Percentiles rank a stretch among this genome's conserved stretches.
Conservation (phyloP, 1,284 basidiomycete species). For the Cutaneotrichosporon sp. region DNA sequence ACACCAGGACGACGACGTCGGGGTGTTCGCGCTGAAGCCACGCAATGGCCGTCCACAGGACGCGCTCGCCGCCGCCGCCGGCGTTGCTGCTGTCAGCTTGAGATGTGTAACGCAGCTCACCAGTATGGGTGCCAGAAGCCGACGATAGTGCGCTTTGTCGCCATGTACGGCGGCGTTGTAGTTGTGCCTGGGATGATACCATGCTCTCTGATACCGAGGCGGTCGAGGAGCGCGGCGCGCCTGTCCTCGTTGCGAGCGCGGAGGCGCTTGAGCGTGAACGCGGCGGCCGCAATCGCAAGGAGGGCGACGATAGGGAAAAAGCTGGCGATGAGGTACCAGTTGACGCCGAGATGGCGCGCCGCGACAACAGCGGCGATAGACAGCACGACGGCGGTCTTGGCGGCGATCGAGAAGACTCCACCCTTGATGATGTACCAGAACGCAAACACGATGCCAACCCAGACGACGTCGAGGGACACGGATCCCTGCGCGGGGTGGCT, state of each 20-base stretch:
- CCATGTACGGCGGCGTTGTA: slow-evolving; percentile 25
- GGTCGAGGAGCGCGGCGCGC: slow-evolving; percentile 25
- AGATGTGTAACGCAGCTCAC: slow-evolving; percentile 51
- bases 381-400: slow-evolving; percentile 13
- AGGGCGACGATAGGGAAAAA: slow-evolving; percentile 35
- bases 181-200: slow-evolving; percentile 29
- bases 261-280: slow-evolving; percentile 16
- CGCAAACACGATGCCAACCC: slow-evolving; percentile 41
- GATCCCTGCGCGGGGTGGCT: slow-evolving; percentile 61
- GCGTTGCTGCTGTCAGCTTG: slow-evolving; percentile 64
- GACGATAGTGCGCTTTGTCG: slow-evolving; percentile 51
- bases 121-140: slow-evolving; percentile 97
- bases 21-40: slow-evolving; percentile 69
- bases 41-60: slow-evolving; percentile 86
- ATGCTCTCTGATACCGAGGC: slow-evolving; percentile 31
- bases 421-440: slow-evolving; percentile 38
- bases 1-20: slow-evolving; percentile 72
- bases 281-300: slow-evolving; percentile 17
- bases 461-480: slow-evolving; percentile 63
- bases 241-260: slow-evolving; percentile 27
- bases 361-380: slow-evolving; percentile 3
- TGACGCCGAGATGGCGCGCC: slow-evolving; percentile 25
- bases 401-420: slow-evolving; percentile 19
- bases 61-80: slow-evolving; percentile 93
- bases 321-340: slow-evolving; percentile 36